Conservation (phyloP, 768 basidiomycete species). For the Kwoniella dejecticola region DNA sequence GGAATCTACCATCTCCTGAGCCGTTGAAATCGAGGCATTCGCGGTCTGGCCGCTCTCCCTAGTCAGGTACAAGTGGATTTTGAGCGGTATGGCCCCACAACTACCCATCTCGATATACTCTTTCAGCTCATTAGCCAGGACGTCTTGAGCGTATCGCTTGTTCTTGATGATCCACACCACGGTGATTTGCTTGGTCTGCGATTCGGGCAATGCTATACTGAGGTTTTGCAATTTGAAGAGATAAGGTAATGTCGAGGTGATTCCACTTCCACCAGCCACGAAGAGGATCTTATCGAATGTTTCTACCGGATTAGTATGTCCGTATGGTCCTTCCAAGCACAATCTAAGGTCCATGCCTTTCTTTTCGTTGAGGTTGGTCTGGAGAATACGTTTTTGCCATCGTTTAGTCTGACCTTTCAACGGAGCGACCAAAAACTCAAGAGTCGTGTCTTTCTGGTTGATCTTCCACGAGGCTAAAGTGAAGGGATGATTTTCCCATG, state of each 20-base stretch:
- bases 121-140: constrained; percentile 21
- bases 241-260: constrained; percentile 32
- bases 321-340: constrained; percentile 41
- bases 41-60: not conserved
- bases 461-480: constrained; percentile 30
- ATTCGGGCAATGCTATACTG: too few species aligned
- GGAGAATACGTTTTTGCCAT: constrained; percentile 15
- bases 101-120: constrained; percentile 7
- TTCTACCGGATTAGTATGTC: constrained; percentile 18
- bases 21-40: not conserved
- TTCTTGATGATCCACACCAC: constrained; percentile 30
- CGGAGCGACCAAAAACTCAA: constrained; percentile 26
- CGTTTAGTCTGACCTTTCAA: constrained; percentile 24
- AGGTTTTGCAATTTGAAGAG: constrained; percentile 8
- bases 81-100: not conserved
- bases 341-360: constrained; percentile 7
- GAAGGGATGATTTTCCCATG: constrained; percentile 47
- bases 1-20: not conserved
- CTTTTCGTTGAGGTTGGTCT: not conserved
- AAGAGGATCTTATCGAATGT: constrained; percentile 27
- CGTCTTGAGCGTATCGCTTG: constrained; percentile 17
- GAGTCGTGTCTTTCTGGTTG: constrained; percentile 3
- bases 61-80: constrained; percentile 13
- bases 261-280: constrained; percentile 27
- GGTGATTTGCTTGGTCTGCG: not conserved